Evolutionary conservation across 352 stramenopile genomes (phyloP).

Genomic region (Pythium brachiatum): DNA sequence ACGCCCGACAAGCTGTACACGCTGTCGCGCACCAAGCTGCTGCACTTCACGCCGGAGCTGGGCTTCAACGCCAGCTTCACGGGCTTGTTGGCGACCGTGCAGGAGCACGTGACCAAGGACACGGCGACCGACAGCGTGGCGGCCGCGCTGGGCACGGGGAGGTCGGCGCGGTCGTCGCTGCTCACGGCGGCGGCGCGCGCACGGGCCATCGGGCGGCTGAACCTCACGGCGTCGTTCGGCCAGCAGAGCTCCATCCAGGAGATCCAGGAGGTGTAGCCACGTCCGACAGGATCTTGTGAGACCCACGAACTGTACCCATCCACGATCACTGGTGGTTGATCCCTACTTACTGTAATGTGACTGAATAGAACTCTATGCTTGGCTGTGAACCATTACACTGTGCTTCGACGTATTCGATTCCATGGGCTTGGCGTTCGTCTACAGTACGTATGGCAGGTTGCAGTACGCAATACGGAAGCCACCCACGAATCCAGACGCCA

Average conservation of each 20-base stretch:
- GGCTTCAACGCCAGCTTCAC: constrained; percentile 77
- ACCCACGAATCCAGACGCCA: not conserved
- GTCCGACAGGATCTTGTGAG: no score
- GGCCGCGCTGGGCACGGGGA: not conserved
- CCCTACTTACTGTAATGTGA: no score
- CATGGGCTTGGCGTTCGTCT: no score
- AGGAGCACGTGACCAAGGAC: constrained; percentile 34
- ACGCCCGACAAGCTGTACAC: constrained; percentile 76
- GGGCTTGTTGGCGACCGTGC: constrained; percentile 44
- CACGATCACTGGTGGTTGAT: no score
- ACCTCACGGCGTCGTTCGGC: constrained; percentile 16
- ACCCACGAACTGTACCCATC: no score
- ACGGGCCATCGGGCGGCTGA: constrained; percentile 22
- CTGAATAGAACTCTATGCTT: not conserved
- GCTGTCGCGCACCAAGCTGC: constrained; percentile 62
- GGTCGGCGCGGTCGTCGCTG: constrained; percentile 19
- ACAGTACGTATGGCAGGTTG: constrained; percentile 2
- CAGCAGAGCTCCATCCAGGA: not conserved
- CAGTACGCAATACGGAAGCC: not conserved
- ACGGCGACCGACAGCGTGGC: not conserved
- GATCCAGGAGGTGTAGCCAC: not conserved
- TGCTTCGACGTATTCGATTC: no score
- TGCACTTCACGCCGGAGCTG: constrained; percentile 78
- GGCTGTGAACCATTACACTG: no score
- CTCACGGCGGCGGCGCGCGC: constrained; percentile 16